Conservation (phyloP, 306 rosid genomes). For the Cucumis sativus region Cucumber_9930_V3 NC_026656.2:4916001-4916500, state of each 20-base stretch:
- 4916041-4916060: too few relatives aligned
- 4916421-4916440: constrained; percentile 98
- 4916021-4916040: background rate
- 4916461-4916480: constrained; percentile 58
- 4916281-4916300: constrained; percentile 13
- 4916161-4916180: too few relatives aligned
- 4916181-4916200: constrained; percentile 17
- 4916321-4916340: constrained; percentile 39
- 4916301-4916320: constrained; percentile 19
- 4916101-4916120: too few relatives aligned
- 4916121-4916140: too few relatives aligned
- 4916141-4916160: too few relatives aligned
- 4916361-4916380: constrained; percentile 15
- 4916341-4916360: constrained; percentile 29
- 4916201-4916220: constrained; percentile 60
- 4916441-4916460: constrained; percentile 72
- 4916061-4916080: too few relatives aligned
- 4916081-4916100: too few relatives aligned
- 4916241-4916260: constrained; percentile 62
- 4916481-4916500: constrained; percentile 69
- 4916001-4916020: constrained; percentile 6
- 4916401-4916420: constrained; percentile 81
- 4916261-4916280: constrained; percentile 41
- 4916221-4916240: constrained; percentile 69
- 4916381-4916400: constrained; percentile 19